Conservation (phyloP, 371 early-diverging fungal species). For the Lichtheimia ornata region DNA sequence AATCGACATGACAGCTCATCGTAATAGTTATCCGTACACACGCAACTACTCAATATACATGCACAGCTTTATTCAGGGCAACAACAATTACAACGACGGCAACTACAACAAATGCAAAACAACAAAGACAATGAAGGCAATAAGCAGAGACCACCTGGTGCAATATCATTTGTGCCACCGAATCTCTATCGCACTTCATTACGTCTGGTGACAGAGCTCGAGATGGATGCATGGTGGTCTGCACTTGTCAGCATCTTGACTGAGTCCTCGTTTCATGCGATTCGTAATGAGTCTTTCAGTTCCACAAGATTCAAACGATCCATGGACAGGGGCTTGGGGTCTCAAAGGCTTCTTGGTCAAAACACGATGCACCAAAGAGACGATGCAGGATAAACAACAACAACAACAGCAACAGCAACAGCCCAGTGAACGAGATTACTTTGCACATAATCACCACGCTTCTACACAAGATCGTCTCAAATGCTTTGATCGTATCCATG, state of each 20-base stretch:
- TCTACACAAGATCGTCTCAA: constrained; percentile 15
- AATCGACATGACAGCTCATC: constrained; percentile 1
- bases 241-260: constrained; percentile 42
- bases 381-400: constrained; percentile 1
- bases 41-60: constrained; percentile 49
- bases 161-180: constrained; percentile 23
- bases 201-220: constrained; percentile 41
- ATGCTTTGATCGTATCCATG: constrained; percentile 57
- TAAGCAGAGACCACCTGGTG: constrained; percentile 1
- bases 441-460: constrained; percentile 28
- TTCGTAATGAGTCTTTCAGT: constrained; percentile 38
- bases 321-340: constrained; percentile 51
- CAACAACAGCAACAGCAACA: constrained; percentile 11
- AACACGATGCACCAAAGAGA: constrained; percentile 17
- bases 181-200: constrained; percentile 51
- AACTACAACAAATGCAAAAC: constrained; percentile 28
- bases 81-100: constrained; percentile 36
- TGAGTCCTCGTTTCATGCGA: constrained; percentile 46
- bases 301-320: constrained; percentile 53
- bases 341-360: constrained; percentile 46
- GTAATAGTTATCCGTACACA: constrained; percentile 15
- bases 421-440: constrained; percentile 25
- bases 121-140: constrained; percentile 8
- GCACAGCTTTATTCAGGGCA: constrained; percentile 47
- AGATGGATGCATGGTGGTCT: constrained; percentile 50